Evolutionary conservation across 352 stramenopile species (phyloP).

Genomic region (Pythium sp.): DNA sequence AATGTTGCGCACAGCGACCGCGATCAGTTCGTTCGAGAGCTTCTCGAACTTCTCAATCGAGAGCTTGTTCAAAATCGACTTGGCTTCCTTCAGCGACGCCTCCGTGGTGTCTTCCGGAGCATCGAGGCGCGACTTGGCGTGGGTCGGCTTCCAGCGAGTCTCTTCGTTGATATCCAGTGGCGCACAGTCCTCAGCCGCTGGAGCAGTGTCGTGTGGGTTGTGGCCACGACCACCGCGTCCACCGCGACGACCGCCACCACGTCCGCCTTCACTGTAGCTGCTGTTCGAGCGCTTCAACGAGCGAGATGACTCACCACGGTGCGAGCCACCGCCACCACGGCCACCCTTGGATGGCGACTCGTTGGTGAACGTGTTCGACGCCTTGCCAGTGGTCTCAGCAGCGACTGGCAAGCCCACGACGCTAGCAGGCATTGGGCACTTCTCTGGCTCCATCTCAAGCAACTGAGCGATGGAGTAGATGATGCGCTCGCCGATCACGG

Average conservation of each 20-base stretch:
- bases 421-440: conserved; percentile 44
- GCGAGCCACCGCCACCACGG: conserved; percentile 22
- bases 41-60: conserved; percentile 97
- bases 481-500: conserved; percentile 50
- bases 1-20: conserved; percentile 82
- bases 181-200: conserved; percentile 56
- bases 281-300: conserved; percentile 44
- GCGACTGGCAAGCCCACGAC: conserved; percentile 50
- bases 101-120: conserved; percentile 46
- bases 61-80: conserved; percentile 96
- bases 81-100: conserved; percentile 84
- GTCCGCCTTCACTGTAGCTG: conserved; percentile 34
- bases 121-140: conserved; percentile 56
- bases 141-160: conserved; percentile 79
- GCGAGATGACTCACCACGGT: conserved; percentile 44
- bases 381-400: conserved; percentile 49
- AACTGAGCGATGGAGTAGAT: conserved; percentile 78
- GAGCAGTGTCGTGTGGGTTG: conserved; percentile 45
- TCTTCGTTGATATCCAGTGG: conserved; percentile 79
- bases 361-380: conserved; percentile 22
- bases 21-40: conserved; percentile 90
- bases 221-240: conserved; percentile 41
- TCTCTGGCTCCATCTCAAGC: conserved; percentile 64
- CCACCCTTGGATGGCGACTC: conserved; percentile 8
- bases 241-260: conserved; percentile 41